Evolutionary conservation across 371 early-diverging fungal genomes (phyloP).

Genomic region (Saksenaea oblongispora): DNA sequence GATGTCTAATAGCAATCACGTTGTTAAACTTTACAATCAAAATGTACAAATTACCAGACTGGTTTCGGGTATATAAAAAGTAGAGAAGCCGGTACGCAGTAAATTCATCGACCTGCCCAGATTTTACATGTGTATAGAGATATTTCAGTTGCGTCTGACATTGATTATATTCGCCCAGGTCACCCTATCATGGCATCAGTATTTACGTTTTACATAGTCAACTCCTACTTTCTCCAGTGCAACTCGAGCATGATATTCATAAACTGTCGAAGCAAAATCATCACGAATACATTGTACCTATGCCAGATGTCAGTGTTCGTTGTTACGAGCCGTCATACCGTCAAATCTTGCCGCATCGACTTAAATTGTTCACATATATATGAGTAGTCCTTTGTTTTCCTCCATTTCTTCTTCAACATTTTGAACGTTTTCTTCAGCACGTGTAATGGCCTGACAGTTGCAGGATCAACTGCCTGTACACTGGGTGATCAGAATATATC

Average conservation of each 20-base stretch:
- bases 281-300: conserved; percentile 89
- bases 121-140: conserved; percentile 72
- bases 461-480: conserved; percentile 79
- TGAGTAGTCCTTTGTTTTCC: conserved; percentile 70
- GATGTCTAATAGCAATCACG: conserved; percentile 53
- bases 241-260: conserved; percentile 92
- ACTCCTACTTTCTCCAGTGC: conserved; percentile 82
- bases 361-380: conserved; percentile 93
- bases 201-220: neutral
- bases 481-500: neutral
- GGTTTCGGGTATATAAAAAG: conserved; percentile 83
- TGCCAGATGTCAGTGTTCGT: neutral
- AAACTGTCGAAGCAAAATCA: conserved; percentile 91
- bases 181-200: conserved; percentile 55
- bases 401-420: conserved; percentile 74
- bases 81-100: conserved; percentile 91
- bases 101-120: conserved; percentile 82
- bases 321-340: conserved; percentile 41
- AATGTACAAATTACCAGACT: conserved; percentile 56
- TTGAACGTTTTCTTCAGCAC: conserved; percentile 70
- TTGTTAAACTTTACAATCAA: neutral
- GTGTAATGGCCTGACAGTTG: conserved; percentile 78
- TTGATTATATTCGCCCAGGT: conserved; percentile 96
- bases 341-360: conserved; percentile 87
- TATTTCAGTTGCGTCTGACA: conserved; percentile 92